Evolutionary conservation across 768 basidiomycete species (phyloP), one percentile per base, ranked within the genome.

Genomic region (Dioszegia aurantiaca): DNA sequence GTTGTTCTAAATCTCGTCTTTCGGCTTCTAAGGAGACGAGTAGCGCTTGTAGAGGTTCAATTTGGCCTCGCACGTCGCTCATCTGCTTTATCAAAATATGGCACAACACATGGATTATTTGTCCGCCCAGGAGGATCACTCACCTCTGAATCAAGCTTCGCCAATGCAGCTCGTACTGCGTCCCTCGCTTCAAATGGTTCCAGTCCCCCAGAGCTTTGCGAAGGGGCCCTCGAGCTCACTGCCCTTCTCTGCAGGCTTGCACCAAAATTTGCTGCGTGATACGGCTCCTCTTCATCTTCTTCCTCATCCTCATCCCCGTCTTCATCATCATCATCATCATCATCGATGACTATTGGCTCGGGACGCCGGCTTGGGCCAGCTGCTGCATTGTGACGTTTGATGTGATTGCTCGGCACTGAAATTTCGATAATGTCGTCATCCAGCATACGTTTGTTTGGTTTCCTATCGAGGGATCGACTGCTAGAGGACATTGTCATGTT

Each of bases 121-220:
- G n/a, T n/a, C n/a, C n/a, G n/a, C n/a, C n/a, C n/a, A n/a, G n/a
- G n/a, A n/a, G n/a, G n/a, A n/a, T n/a, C 33, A 14, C 65, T 65
- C 41, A 72, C 72, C 57, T 74, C 72, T 4, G 52, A 27, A 40
- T 71, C 72, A 1, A 74, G 46, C 56, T 63, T 65, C 0, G 59
- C 17, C 37, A 74, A 39, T 12, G 58, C 61, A 3, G 47, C 58
- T 33, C 59, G 43, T 17, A 69, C 28, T 24, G 51, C 67, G 12
- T 67, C 62, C 40, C 57, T 70, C 8, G 55, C 65, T 40, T 73
- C 54, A 23, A 47, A 33, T 16, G 47, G 44, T 37, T 48, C 56
- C 36, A 28, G 23, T 16, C 27, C 54, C 10, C 42, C 56, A 14
- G 44, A 27, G 26, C 14, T 44, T 24, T 36, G 3, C 53, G n/a